Evolutionary conservation across 805 yeast genomes (phyloP), one percentile per base, ranked within the genome.

Genomic region (Saturnispora diversa): DNA sequence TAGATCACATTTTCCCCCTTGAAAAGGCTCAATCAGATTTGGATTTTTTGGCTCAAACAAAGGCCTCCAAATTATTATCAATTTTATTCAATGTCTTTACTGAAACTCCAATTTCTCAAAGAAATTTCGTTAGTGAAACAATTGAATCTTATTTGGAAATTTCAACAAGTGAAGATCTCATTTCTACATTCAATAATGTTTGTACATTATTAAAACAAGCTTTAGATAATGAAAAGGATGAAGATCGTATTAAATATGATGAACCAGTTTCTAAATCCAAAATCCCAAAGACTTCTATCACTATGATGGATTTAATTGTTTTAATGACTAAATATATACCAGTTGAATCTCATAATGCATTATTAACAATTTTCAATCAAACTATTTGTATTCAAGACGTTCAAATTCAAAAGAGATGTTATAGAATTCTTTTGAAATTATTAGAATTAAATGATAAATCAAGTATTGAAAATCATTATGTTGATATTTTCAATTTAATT

Each of bases 81-180:
- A 96, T 87, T 16, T 66, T 92, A 37, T 85, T 90, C 69, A 92
- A 92, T 53, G 94, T 92, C 13, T 92, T 84, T 62, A 76, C 90
- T n/a, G 88, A 87, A 50, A 87, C 97, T 9, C 64, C 75, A 33
- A 81, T 92, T 28, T 92, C 84, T 40, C 73, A 86, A 12, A 77
- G 97, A 60, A 84, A 85, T 10, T 86, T 71, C 58, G 77, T 92
- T 37, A 69, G 87, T 44, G 97, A 90, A 46, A 79, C 96, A 8
- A 84, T 90, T 52, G 88, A 86, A 51, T 72, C 79, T 0, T 88
- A 80, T 59, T 66, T 92, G 45, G 75, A 77, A 45, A 77, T 90
- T 28, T 74, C 87, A 8, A 67, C 78, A 1, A 63, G 71, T 22
- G 75, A 69, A 15, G 95, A 85, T 48, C 64, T 92, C 47, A 74